Percentiles rank a stretch among this genome's conserved stretches.
Conservation (phyloP, 192 early-diverging fungal species). For the Obelidium mucronatum region DNA sequence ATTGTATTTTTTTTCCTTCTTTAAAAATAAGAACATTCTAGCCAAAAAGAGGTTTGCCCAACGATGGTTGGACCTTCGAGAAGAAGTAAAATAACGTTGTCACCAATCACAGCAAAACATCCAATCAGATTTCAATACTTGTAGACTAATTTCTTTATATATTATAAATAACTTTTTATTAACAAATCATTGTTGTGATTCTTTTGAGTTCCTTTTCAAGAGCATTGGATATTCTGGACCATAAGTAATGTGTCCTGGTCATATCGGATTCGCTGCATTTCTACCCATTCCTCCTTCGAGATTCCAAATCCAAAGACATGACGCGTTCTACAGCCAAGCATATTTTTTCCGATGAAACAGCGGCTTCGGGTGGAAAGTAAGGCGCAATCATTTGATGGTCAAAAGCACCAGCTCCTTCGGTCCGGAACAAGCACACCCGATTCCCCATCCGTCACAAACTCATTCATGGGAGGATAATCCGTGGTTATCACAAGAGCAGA, state of each 20-base stretch:
- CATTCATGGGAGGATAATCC: slow-evolving; percentile 24
- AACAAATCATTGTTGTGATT: no score
- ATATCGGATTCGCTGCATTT: background rate
- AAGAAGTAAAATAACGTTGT: no score
- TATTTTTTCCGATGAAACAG: slow-evolving; percentile 8
- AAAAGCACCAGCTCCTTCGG: background rate
- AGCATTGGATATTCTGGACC: background rate
- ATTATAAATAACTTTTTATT: no score
- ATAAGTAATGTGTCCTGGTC: slow-evolving; percentile 1
- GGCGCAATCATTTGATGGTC: background rate
- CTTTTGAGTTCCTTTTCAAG: no score
- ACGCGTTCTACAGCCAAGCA: slow-evolving; percentile 8
- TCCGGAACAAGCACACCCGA: background rate
- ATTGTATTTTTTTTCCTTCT: no score
- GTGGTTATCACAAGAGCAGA: slow-evolving; percentile 17
- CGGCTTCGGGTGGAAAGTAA: background rate
- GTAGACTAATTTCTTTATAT: no score
- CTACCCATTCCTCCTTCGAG: background rate
- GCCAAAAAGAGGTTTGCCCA: no score
- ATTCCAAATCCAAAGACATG: background rate
- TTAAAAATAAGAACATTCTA: no score
- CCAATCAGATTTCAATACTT: no score
- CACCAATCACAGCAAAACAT: no score
- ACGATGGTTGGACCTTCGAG: no score
- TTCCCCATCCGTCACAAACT: slow-evolving; percentile 22